Evolutionary conservation across 176 grass and related monocot genomes (phyloP).

Genomic region (Aechmea fasciata): DNA sequence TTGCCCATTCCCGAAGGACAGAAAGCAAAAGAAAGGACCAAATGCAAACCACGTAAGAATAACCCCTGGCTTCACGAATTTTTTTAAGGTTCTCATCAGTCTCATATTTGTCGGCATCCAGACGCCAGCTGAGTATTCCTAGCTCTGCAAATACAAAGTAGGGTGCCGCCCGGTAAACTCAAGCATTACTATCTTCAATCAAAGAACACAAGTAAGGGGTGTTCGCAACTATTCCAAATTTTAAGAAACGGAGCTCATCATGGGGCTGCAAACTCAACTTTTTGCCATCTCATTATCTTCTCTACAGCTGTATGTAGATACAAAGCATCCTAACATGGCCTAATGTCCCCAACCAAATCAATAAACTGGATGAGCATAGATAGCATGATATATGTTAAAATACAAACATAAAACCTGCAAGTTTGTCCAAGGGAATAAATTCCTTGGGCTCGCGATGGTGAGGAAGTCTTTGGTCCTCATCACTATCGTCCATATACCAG

Average conservation of each 20-base stretch:
- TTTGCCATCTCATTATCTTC: slow-evolving; percentile 2
- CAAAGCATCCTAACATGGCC: neutral
- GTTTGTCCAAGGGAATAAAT: slow-evolving; percentile 65
- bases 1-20: neutral
- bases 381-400: neutral
- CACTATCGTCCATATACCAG: slow-evolving; percentile 89
- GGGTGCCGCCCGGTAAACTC: neutral
- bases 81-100: slow-evolving; percentile 89
- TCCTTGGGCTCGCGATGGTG: slow-evolving; percentile 75
- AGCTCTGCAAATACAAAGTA: slow-evolving; percentile 37
- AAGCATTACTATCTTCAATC: no score
- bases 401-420: slow-evolving; percentile 38
- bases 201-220: neutral
- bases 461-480: slow-evolving; percentile 80
- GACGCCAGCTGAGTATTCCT: slow-evolving; percentile 71
- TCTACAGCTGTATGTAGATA: neutral
- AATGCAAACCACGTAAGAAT: slow-evolving; percentile 62
- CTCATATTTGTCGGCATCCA: slow-evolving; percentile 69
- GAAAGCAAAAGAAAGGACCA: slow-evolving; percentile 2
- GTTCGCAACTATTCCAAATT: no score
- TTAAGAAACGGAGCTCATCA: neutral
- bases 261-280: neutral
- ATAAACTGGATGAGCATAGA: neutral
- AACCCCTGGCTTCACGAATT: slow-evolving; percentile 86
- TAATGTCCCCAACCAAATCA: neutral